Evolutionary conservation across 192 early-diverging fungal species (phyloP).

Genomic region (Funneliformis geosporum): DNA sequence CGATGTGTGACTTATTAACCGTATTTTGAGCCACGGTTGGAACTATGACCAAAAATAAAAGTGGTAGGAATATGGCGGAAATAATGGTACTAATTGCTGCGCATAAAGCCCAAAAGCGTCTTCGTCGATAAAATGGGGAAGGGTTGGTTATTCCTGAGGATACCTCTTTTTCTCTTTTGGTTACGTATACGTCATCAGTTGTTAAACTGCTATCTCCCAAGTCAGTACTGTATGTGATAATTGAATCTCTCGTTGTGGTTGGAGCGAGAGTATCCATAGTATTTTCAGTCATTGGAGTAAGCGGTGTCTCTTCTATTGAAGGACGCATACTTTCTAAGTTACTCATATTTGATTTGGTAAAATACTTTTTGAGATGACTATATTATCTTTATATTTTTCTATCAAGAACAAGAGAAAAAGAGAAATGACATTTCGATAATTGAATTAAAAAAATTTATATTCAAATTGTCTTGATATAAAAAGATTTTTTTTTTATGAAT

Average conservation of each 20-base stretch:
- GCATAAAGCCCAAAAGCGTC: slow-evolving; percentile 54
- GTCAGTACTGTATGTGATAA: not conserved
- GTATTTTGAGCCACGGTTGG: slow-evolving; percentile 53
- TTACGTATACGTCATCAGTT: not conserved
- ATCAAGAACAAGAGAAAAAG: no score
- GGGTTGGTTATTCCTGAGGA: not conserved
- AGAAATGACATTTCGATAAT: no score
- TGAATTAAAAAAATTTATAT: no score
- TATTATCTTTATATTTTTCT: no score
- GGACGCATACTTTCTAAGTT: not conserved
- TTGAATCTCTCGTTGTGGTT: not conserved
- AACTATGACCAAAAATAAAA: slow-evolving; percentile 54
- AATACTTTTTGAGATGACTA: no score
- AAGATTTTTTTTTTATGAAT: no score
- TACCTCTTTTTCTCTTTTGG: no score
- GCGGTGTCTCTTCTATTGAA: not conserved
- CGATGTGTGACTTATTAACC: slow-evolving; percentile 46
- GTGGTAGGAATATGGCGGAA: slow-evolving; percentile 44
- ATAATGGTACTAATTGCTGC: slow-evolving; percentile 37
- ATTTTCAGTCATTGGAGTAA: not conserved
- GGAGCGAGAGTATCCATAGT: not conserved
- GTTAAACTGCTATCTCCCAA: not conserved
- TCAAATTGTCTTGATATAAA: no score
- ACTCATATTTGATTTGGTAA: not conserved
- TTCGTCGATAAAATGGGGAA: slow-evolving; percentile 44